These are phyloP conservation scores for Drosera capensis DNA, from an alignment of 148 eudicot genomes.

Conservation along the genomic window DNA sequence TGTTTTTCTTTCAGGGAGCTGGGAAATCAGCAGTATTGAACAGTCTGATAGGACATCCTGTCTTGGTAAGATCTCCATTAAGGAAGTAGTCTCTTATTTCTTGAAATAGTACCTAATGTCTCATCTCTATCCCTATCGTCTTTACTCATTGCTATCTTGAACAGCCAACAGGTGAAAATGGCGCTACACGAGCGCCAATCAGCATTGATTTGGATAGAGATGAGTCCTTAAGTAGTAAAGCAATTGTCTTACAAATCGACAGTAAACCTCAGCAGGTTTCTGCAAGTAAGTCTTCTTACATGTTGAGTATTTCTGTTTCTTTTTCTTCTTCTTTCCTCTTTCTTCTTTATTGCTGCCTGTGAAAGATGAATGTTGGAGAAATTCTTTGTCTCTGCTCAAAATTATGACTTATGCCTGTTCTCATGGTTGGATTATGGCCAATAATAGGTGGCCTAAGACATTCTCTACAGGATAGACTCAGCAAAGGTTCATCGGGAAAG, in stretches of 20 bases:
- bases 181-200: background rate
- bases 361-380: no score
- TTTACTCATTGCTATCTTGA: no score
- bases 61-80: constrained; percentile 47
- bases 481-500: background rate
- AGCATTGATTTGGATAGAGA: background rate
- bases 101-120: no score
- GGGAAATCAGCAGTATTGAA: constrained; percentile 94
- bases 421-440: constrained; percentile 2
- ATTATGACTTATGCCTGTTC: background rate
- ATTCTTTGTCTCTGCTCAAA: no score
- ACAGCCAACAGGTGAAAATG: background rate
- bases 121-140: no score
- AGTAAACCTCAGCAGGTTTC: background rate
- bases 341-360: background rate
- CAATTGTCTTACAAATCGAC: background rate
- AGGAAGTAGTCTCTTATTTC: background rate
- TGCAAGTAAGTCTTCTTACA: background rate
- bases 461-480: background rate
- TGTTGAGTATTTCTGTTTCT: background rate
- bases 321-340: background rate
- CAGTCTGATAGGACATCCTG: constrained; percentile 96
- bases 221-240: background rate
- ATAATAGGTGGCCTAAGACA: background rate
- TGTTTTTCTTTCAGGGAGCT: constrained; percentile 61